Conservation (phyloP, 2,329 filamentous ascomycete genomes). For the Metarhizium robertsii region DNA sequence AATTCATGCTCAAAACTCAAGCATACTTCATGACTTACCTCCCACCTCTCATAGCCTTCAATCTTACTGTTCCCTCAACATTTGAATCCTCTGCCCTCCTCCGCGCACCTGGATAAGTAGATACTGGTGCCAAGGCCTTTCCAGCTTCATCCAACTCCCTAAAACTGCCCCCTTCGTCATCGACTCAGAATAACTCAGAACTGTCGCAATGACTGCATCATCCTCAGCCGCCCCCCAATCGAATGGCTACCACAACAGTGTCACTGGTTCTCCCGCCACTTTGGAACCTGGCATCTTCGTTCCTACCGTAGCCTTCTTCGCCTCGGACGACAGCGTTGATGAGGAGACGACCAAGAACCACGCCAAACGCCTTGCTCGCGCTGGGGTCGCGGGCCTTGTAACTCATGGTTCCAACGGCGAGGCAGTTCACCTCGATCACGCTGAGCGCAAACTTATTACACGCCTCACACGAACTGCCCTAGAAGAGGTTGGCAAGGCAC, state of each 20-base stretch:
- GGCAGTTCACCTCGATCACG: slow-evolving; percentile 57
- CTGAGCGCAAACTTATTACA: slow-evolving; percentile 57
- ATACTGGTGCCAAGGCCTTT: neutral
- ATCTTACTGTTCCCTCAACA: too few species aligned
- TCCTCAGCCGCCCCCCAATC: neutral
- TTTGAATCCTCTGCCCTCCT: too few species aligned
- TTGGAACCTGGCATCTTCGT: slow-evolving; percentile 43
- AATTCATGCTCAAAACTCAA: too few species aligned
- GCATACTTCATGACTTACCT: too few species aligned
- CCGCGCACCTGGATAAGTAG: neutral
- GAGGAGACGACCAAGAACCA: slow-evolving; percentile 38
- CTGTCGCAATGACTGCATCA: slow-evolving; percentile 8
- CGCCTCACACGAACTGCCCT: slow-evolving; percentile 51
- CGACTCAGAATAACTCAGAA: neutral
- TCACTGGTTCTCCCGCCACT: neutral
- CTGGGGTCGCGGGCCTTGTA: slow-evolving; percentile 57
- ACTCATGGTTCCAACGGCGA: slow-evolving; percentile 67
- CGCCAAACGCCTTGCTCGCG: slow-evolving; percentile 49
- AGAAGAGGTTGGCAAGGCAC: slow-evolving; percentile 42
- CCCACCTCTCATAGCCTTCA: too few species aligned
- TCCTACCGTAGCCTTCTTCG: slow-evolving; percentile 55
- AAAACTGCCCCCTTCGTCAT: neutral
- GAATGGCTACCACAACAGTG: slow-evolving; percentile 2
- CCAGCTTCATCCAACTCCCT: neutral
- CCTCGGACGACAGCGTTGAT: slow-evolving; percentile 44